Percentiles rank a stretch among this genome's conserved stretches.
Evolutionary conservation across 2,329 filamentous ascomycete species (phyloP).

Genomic region (Zasmidium citrigriseum): DNA sequence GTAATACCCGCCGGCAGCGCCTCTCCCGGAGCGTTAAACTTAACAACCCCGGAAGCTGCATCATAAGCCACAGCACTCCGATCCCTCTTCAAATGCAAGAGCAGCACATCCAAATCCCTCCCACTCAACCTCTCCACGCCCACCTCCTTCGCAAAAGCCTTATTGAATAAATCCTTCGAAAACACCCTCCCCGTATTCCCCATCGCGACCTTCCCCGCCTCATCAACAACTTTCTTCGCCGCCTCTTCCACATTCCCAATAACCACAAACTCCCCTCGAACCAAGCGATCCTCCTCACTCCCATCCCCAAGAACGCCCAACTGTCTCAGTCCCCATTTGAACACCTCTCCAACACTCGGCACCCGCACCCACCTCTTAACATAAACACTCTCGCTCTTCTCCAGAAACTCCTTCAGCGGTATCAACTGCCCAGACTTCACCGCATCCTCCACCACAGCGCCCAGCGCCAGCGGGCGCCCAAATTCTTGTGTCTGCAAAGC

Average conservation of each 20-base stretch:
- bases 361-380: conserved; percentile 66
- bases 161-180: conserved; percentile 31
- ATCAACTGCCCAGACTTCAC: conserved; percentile 69
- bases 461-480: conserved; percentile 78
- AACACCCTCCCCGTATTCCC: conserved; percentile 37
- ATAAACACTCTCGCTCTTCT: conserved; percentile 69
- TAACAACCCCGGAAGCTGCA: conserved; percentile 59
- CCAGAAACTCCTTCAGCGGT: conserved; percentile 68
- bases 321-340: conserved; percentile 75
- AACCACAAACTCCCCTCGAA: conserved; percentile 65
- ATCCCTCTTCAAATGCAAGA: conserved; percentile 53
- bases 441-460: conserved; percentile 76
- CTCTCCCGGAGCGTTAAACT: conserved; percentile 63
- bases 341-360: conserved; percentile 61
- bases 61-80: conserved; percentile 43
- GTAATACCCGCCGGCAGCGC: conserved; percentile 58
- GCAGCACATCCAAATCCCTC: conserved; percentile 50
- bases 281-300: conserved; percentile 54
- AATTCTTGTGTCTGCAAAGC: conserved; percentile 75
- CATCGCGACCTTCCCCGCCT: conserved; percentile 33
- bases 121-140: conserved; percentile 33
- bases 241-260: conserved; percentile 63
- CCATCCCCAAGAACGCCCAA: conserved; percentile 46
- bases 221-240: conserved; percentile 42
- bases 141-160: conserved; percentile 26